Base-by-base conservation (phyloP, 768 basidiomycete genomes). In the Leccinellum rugosiceps region DNA sequence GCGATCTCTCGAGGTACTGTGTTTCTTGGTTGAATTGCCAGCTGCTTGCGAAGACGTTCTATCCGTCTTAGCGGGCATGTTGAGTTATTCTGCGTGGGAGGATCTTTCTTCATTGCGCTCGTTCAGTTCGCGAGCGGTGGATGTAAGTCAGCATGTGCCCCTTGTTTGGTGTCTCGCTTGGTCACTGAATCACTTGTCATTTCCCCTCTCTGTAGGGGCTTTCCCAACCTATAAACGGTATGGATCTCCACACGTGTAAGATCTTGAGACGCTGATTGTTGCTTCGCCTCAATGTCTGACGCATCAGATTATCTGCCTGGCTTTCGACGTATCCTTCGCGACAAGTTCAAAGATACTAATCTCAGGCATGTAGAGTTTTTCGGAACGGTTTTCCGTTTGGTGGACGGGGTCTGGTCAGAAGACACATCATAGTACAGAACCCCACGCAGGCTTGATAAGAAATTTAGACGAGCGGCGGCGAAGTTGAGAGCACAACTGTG, bases 381-480 rank as follows among this genome's bases (percentile, higher is more conserved):
- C 3, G 53, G 52, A 14, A 21, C 10, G 4, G 19, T 5, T 13
- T 9, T 60, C 9, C 21, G 13, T 52, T 38, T 53, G 26, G 54
- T 58, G 28, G 50, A 60, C 15, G 56, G 57, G 19, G 30, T 52
- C n/a, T 64, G 63, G 63, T 44, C 26, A 9, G 13, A 48, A 23
- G 32, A 7, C 17, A 8, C 35, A 38, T 38, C 17, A n/a, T 38
- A 38, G 35, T n/a, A n/a, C 35, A 38, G 17, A 17, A 25, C 4
- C 25, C 3, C 25, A 34, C 15, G 15, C 34, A 35, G 17, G 35
- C 35, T 6, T 15, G 32, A 34, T 34, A 34, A 15, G 25, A 25
- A 25, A 4, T 4, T 4, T 25, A 4, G 25, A 25, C 25, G 25
- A 25, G 25, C 25, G 25, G 4, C 25, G 25, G 25, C 25, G 4